Evolutionary conservation across 116 monocot genomes (phyloP).

Genomic region (Thalassia testudinum): DNA sequence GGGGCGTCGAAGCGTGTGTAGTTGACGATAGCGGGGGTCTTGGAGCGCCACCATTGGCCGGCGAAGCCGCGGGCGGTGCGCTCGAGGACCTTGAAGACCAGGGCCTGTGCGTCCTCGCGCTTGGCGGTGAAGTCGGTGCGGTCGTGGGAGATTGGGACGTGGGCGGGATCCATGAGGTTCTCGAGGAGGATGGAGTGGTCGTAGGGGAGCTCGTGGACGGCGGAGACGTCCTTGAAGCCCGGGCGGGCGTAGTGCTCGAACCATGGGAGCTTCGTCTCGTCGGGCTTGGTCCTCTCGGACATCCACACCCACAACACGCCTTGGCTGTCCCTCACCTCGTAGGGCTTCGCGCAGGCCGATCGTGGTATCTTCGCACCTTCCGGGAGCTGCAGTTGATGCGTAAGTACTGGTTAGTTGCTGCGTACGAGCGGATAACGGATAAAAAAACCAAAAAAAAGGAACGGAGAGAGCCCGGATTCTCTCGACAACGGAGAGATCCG

Average conservation of each 20-base stretch:
- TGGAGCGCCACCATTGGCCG: conserved; percentile 33
- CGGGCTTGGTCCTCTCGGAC: conserved; percentile 36
- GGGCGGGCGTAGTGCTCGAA: conserved; percentile 55
- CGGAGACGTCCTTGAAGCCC: conserved; percentile 43
- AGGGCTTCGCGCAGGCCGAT: conserved; percentile 30
- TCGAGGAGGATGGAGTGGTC: conserved; percentile 82
- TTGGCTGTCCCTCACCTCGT: conserved; percentile 49
- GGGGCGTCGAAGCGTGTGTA: conserved; percentile 52
- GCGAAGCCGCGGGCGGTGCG: conserved; percentile 43
- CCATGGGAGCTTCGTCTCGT: conserved; percentile 39
- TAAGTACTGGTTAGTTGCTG: background rate
- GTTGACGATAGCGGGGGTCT: conserved; percentile 13
- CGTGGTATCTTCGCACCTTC: conserved; percentile 56
- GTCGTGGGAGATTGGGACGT: conserved; percentile 87
- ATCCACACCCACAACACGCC: conserved; percentile 90
- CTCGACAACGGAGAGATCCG: too few species aligned
- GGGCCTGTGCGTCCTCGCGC: conserved; percentile 63
- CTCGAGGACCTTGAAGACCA: conserved; percentile 34
- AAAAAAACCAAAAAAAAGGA: too few species aligned
- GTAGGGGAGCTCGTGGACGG: conserved; percentile 79
- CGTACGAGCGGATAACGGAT: too few species aligned
- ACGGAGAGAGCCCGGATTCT: too few species aligned
- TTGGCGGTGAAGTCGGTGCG: conserved; percentile 67
- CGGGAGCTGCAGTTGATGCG: conserved; percentile 37
- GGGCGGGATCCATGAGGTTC: conserved; percentile 89